These are phyloP conservation scores for Lenzites betulinus DNA, from an alignment of 768 basidiomycete species.

Conservation along the genomic window DNA sequence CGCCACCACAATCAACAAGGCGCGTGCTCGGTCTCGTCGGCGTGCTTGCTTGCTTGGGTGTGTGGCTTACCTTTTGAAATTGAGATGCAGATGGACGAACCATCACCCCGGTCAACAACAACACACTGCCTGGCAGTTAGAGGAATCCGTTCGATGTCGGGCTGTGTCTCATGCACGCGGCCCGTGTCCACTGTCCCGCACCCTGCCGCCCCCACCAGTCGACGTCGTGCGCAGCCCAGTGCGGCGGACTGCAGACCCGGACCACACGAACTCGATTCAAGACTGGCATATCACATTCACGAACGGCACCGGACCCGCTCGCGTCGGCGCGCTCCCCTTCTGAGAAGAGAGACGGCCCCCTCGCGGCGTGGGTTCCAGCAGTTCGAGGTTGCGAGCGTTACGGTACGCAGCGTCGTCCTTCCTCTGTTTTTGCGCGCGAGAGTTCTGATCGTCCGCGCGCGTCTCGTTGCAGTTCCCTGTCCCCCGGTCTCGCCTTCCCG, in stretches of 20 bases:
- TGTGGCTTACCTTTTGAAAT: neutral
- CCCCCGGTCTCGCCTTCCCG: conserved; percentile 6
- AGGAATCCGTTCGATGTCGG: conserved; percentile 3
- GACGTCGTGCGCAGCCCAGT: neutral
- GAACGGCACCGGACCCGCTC: neutral
- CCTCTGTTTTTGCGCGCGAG: neutral
- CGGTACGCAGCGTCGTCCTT: conserved; percentile 17
- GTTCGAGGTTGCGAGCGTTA: conserved; percentile 14
- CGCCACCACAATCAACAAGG: conserved; percentile 1
- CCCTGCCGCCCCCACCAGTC: neutral
- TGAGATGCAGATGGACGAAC: neutral
- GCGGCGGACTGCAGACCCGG: neutral
- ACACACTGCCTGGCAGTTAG: conserved; percentile 10
- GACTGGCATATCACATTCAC: neutral
- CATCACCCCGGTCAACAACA: neutral
- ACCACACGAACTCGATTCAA: conserved; percentile 2
- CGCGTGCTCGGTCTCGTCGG: neutral
- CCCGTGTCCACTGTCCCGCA: neutral
- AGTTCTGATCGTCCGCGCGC: conserved; percentile 13
- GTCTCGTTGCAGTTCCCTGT: conserved; percentile 9
- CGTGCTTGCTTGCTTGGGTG: neutral
- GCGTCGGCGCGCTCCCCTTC: neutral
- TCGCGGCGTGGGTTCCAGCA: neutral
- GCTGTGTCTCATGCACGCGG: conserved; percentile 3
- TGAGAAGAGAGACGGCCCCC: too few species aligned